Base-by-base conservation (phyloP, 163 green algal genomes). In the Scenedesmus sp. region DNA sequence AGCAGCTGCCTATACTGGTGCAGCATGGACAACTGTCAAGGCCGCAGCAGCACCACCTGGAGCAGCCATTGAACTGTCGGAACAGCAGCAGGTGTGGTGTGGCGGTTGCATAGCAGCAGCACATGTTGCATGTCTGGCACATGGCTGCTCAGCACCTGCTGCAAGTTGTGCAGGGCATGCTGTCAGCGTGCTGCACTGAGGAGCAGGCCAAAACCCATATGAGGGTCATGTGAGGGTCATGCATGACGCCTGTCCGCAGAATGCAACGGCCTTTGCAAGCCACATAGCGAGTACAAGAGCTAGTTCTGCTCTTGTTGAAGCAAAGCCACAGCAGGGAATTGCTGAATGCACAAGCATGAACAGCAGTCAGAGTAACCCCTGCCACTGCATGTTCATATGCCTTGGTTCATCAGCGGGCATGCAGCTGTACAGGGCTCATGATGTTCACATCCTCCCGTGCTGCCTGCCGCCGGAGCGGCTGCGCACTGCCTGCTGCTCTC, bases 21-120 rank as follows among this genome's bases (percentile, higher is more conserved):
- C 43, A 68, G 43, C 56, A 86, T 53, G 43, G 86, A 30, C 56
- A 79, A 13, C 9, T 44, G 42, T 40, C 73, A 9, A 26, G 53
- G 35, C 43, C 73, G 4, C 46, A 51, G 35, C 83, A 61, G 65
- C 56, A 49, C 70, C 65, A 49, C 33, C 2, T 40, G 16, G 0
- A 82, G 40, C 20, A 76, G 43, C 5, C 35, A 18, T n/a, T 12
- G 7, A 26, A 43, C 26, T 42, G 0, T 80, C 82, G 4, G 37
- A 59, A 9, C 80, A 88, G 37, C 82, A 88, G 56, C 82, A 88
- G 82, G 82, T 88, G 22, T 13, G 82, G 6, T 22, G 40, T 22
- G 12, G 78, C 78, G 61, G 22, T 2, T 42, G 78, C 78, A 84
- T 5, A 43, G 1, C 26, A 22, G 24, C 10, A 85, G 3, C 80